These are phyloP conservation scores for Pulveroboletus ravenelii DNA, from an alignment of 768 basidiomycete species.

Conservation along the genomic window DNA sequence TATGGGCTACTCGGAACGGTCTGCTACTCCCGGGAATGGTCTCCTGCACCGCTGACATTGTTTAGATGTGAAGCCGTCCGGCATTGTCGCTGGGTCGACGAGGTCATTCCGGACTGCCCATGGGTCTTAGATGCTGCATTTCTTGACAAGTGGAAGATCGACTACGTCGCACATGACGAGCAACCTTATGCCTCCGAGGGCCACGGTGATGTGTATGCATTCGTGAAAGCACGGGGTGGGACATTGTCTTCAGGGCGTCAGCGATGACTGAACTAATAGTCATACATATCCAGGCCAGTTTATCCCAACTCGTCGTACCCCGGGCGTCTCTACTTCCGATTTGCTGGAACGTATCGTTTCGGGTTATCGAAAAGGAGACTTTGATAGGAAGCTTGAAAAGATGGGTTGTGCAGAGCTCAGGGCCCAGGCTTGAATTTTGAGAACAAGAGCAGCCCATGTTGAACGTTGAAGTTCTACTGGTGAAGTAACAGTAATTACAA, in stretches of 20 bases:
- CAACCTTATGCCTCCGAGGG: conserved; percentile 78
- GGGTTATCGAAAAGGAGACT: conserved; percentile 77
- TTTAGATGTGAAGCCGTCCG: conserved; percentile 78
- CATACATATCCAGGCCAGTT: conserved; percentile 55
- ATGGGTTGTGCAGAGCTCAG: conserved; percentile 76
- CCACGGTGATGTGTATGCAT: conserved; percentile 80
- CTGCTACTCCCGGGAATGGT: conserved; percentile 12
- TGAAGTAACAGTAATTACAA: background rate
- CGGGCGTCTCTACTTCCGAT: conserved; percentile 90
- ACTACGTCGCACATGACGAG: conserved; percentile 97
- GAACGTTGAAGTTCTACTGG: background rate
- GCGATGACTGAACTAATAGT: background rate
- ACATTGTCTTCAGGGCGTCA: background rate
- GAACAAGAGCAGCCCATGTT: conserved; percentile 4
- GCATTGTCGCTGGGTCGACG: conserved; percentile 97
- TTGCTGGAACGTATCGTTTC: conserved; percentile 88
- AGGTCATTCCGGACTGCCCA: conserved; percentile 85
- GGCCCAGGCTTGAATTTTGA: conserved; percentile 41
- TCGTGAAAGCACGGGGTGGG: conserved; percentile 75
- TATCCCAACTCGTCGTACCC: conserved; percentile 91
- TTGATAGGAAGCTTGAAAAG: conserved; percentile 85
- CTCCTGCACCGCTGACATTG: background rate
- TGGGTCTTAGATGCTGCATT: conserved; percentile 86
- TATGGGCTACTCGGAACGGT: conserved; percentile 89
- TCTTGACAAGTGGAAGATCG: conserved; percentile 80